Conservation (phyloP, 495 filamentous ascomycete genomes). For the Penicillium salamii region DNA sequence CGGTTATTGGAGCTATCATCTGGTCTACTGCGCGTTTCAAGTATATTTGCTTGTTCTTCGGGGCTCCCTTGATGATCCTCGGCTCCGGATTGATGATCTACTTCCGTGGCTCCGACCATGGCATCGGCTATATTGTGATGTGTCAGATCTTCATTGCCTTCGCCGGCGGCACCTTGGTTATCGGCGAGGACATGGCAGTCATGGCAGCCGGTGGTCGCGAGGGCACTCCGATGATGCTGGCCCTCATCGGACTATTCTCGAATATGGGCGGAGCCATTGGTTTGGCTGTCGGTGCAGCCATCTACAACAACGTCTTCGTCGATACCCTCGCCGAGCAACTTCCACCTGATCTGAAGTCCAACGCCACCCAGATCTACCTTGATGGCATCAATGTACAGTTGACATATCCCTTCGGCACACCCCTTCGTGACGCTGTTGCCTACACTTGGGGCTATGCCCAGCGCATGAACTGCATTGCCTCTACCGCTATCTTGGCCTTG, state of each 20-base stretch:
- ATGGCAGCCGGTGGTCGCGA: conserved; percentile 64
- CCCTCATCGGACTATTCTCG: conserved; percentile 63
- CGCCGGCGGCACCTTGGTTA: conserved; percentile 61
- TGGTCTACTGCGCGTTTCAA: conserved; percentile 56
- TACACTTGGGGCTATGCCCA: conserved; percentile 60
- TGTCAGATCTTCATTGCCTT: conserved; percentile 79
- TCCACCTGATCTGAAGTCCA: conserved; percentile 41
- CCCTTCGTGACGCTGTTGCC: conserved; percentile 53
- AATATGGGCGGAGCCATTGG: conserved; percentile 71
- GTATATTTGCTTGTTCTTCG: conserved; percentile 57
- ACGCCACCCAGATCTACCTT: conserved; percentile 46
- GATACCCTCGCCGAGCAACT: conserved; percentile 41
- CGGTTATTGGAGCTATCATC: conserved; percentile 58
- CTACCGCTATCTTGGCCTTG: conserved; percentile 36
- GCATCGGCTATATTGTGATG: conserved; percentile 71
- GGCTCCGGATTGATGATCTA: conserved; percentile 64
- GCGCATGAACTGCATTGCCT: conserved; percentile 54
- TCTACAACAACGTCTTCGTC: conserved; percentile 68
- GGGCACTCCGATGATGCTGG: conserved; percentile 68
- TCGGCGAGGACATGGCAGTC: conserved; percentile 69
- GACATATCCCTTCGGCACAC: conserved; percentile 50
- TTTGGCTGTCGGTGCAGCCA: conserved; percentile 58
- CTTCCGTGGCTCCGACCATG: conserved; percentile 59
- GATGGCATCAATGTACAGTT: conserved; percentile 49
- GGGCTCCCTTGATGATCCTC: conserved; percentile 61